Base-by-base conservation (phyloP, 352 stramenopile species). In the Pythium biforme region DNA sequence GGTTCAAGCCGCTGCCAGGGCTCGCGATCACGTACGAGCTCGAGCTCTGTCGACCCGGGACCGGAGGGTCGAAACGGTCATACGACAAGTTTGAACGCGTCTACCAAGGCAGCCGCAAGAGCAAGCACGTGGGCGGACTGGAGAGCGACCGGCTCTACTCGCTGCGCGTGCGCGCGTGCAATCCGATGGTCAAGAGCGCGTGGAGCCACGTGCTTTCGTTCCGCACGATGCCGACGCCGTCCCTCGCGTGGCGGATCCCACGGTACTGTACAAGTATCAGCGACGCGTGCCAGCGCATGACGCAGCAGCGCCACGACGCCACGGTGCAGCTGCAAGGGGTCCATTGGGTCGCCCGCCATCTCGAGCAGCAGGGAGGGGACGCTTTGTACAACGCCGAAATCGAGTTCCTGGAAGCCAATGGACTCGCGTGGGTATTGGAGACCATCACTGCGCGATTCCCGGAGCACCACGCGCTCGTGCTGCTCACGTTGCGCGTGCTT, bases 181-280 rank as follows among this genome's bases (percentile, higher is more conserved):
- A 87, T 22, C 55, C 58, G 0, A 78, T 89, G 73, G 72, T 65
- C 49, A 77, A 79, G 53, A 80, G 81, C 66, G 27, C 48, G 37
- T 90, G 81, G 81, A 89, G 79, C 48, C 51, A 64, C 22, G 66
- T 64, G 23, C 71, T 88, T 20, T 70, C 68, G 15, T 72, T 90
- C 45, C 55, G 81, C 27, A 90, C 81, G 2, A 69, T 81, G 11
- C 74, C 73, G 22, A 62, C 68, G 43, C 68, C 82, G 23, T 86
- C 81, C 20, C 64, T 90, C 27, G 69, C 77, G 11, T 90, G 81
- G 81, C 66, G 79, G 7, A 66, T 88, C 29, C 62, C 55, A 11
- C 41, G 62, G 23, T 71, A 88, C 37, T 90, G 81, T 50, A 58
- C 54, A 1, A 86, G 68, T 34, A 41, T 86, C 0, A 55, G 62